These are phyloP conservation scores for Purpureocillium takamizusanense DNA, from an alignment of 2,329 filamentous ascomycete species.

Conservation along the genomic window DNA sequence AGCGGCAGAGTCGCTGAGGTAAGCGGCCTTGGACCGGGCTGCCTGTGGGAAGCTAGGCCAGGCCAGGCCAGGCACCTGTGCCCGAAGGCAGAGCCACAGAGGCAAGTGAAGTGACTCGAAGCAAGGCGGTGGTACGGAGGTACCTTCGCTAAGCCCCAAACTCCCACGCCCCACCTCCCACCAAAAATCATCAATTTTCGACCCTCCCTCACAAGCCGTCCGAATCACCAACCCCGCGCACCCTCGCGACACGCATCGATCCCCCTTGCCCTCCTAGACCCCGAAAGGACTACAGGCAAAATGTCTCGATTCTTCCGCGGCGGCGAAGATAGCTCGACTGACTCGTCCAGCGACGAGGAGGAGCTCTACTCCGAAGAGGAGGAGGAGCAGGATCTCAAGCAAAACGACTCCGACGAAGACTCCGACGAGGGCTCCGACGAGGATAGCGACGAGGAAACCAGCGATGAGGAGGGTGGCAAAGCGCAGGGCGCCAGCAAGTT, in stretches of 20 bases:
- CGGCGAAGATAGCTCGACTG: constrained; percentile 85
- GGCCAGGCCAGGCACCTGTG: too few relatives aligned
- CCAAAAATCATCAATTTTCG: constrained; percentile 33
- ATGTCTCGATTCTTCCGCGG: constrained; percentile 98
- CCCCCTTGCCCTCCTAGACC: constrained; percentile 9
- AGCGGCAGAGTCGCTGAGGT: constrained; percentile 1
- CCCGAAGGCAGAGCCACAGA: not conserved
- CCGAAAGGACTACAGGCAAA: constrained; percentile 22
- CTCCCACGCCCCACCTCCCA: constrained; percentile 30
- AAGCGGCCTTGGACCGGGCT: not conserved
- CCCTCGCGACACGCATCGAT: constrained; percentile 13
- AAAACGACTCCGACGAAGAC: constrained; percentile 27
- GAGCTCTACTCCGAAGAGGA: constrained; percentile 65
- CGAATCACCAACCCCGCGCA: constrained; percentile 25
- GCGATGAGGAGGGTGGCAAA: constrained; percentile 56
- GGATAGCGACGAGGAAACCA: constrained; percentile 45
- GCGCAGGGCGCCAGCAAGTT: constrained; percentile 71
- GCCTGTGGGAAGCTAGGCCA: too few relatives aligned
- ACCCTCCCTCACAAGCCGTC: constrained; percentile 16
- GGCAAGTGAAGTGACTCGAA: not conserved
- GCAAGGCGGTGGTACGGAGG: not conserved
- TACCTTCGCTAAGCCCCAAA: constrained; percentile 27
- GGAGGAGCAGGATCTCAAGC: constrained; percentile 30
- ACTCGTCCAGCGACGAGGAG: constrained; percentile 94
- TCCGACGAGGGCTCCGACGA: constrained; percentile 38